phyloP scores from a whole-genome alignment of 1,139 yeast species.

The Geotrichum restrictum region DNA sequence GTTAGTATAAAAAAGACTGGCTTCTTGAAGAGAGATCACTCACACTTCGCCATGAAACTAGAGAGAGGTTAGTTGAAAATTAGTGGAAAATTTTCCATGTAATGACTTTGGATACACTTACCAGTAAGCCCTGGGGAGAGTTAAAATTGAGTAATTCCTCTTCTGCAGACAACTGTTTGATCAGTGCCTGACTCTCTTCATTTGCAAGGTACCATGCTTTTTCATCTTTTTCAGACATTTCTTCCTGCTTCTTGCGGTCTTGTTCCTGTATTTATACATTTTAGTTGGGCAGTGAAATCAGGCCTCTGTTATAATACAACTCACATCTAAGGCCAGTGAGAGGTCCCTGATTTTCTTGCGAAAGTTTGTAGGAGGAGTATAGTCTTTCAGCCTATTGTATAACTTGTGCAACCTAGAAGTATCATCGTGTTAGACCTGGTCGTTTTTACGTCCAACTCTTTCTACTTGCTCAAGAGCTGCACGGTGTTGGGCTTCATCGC shows the following conservation, averaged over 20 bases:
- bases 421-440: neutral
- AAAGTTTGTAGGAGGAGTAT: slow-evolving; percentile 54
- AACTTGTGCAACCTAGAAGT: slow-evolving; percentile 48
- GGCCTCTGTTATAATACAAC: too few species aligned
- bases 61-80: neutral
- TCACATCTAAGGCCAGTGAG: slow-evolving; percentile 27
- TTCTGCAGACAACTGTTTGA: slow-evolving; percentile 55
- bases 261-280: slow-evolving; percentile 11
- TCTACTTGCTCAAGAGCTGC: slow-evolving; percentile 51
- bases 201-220: slow-evolving; percentile 30
- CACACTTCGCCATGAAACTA: slow-evolving; percentile 60
- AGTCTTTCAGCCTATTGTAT: slow-evolving; percentile 56
- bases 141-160: slow-evolving; percentile 56
- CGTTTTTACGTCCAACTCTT: too few species aligned
- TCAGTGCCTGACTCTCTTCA: slow-evolving; percentile 38
- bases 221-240: slow-evolving; percentile 11
- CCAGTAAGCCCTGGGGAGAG: slow-evolving; percentile 59
- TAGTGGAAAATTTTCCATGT: neutral
- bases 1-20: neutral
- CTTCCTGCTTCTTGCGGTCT: slow-evolving; percentile 20
- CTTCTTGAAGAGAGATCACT: slow-evolving; percentile 8
- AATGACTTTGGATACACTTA: neutral
- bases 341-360: slow-evolving; percentile 43
- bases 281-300: too few species aligned
- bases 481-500: slow-evolving; percentile 58